phyloP scores from a whole-genome alignment of 176 grass and related monocot species.

The Bromus sterilis region DNA sequence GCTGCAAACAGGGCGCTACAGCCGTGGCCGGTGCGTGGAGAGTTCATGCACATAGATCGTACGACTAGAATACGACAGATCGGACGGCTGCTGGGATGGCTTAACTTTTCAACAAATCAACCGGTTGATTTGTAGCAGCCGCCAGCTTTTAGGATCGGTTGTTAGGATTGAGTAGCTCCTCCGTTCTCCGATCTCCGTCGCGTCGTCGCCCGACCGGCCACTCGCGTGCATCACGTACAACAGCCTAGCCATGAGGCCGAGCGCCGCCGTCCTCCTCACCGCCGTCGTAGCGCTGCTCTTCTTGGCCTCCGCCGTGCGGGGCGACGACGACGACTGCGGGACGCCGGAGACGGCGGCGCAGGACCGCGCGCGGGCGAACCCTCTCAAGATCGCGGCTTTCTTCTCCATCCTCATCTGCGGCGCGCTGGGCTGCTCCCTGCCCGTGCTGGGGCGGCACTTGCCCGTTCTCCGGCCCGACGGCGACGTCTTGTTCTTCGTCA shows the following conservation, averaged over 20 bases:
- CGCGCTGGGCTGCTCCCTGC: conserved; percentile 28
- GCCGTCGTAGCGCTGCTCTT: neutral
- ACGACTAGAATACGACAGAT: no score
- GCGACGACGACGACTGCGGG: neutral
- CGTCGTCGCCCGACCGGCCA: neutral
- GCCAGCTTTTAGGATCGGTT: no score
- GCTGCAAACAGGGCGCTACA: no score
- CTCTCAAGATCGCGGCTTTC: conserved; percentile 43
- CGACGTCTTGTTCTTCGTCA: conserved; percentile 40
- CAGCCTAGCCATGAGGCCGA: neutral
- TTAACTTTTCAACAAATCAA: no score
- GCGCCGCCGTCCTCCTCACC: neutral
- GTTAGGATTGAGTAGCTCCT: no score
- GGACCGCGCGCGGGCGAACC: neutral
- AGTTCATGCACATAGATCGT: no score
- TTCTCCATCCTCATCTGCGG: conserved; percentile 43
- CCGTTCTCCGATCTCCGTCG: neutral
- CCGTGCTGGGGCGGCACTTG: conserved; percentile 16
- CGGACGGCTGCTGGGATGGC: no score
- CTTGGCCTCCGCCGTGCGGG: neutral
- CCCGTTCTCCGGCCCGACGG: conserved; percentile 28
- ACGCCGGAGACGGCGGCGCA: neutral
- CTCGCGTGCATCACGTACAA: neutral
- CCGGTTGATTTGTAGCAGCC: no score
- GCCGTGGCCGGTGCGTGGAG: no score